Base-by-base conservation (phyloP, 768 basidiomycete genomes). In the Pulveroboletus ravenelii region DNA sequence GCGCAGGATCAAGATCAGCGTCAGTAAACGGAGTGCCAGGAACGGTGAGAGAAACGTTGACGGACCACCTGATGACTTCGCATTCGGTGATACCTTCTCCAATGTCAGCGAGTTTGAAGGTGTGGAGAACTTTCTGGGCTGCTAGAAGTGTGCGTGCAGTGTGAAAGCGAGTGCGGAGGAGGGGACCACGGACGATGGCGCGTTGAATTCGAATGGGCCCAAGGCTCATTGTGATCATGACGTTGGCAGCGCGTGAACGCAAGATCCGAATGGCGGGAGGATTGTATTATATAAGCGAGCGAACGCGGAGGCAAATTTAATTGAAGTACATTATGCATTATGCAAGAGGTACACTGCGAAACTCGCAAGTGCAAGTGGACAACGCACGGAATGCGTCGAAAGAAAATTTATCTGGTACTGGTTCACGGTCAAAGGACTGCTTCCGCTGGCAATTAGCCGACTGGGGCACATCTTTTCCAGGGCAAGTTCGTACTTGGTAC, bases 61-160 rank as follows among this genome's bases (percentile, higher is more conserved):
- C 81, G 53, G 54, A 87, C 90, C 91, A 93, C 66, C 84, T 85
- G 41, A 94, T 82, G 56, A 93, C 78, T 69, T 94, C 89, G 62
- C 88, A 89, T 67, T 93, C 90, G 20, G 89, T 91, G 57, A 93
- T 92, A 6, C 91, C 91, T 68, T 93, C 90, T 5, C 92, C 90
- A 61, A 93, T 89, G 64, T 91, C 88, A 1, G 88, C 87, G 35
- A 90, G 79, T 50, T 82, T 88, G 74, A 89, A 89, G 9, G 74
- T 78, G 50, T 85, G 72, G n/a, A 76, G 49, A 12, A 72, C 64
- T 45, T 69, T 75, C 23, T 62, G 62, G 3, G 69, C 61, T 2
- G 68, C 65, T 47, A 62, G 68, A 39, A 59, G 61, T 14, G 66
- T 46, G 15, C 55, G 56, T 1, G 65, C 68, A 3, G 64, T 59